A percentile compares a stretch with the other conserved stretches of the same genome.
Conservation (phyloP, 805 yeast genomes). For the Teunomyces barrocoloradensis region DNA sequence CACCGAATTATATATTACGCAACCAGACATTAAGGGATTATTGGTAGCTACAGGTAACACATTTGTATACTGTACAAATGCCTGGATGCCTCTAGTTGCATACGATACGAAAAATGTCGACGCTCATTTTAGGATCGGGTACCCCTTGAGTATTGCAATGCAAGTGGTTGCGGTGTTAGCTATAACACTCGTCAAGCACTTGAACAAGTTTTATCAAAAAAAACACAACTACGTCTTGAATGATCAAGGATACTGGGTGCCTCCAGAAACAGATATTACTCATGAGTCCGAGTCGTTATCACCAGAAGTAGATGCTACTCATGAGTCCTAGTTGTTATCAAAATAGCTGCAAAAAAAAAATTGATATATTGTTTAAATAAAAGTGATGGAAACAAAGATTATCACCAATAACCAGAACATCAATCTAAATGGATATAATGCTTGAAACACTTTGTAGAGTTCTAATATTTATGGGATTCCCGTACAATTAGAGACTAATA, state of each 20-base stretch:
- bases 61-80: conserved; percentile 1
- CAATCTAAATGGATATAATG: too few species aligned
- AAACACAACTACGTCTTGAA: conserved; percentile 1
- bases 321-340: neutral
- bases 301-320: neutral
- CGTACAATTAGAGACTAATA: neutral
- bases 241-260: neutral
- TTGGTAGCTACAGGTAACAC: conserved; percentile 4
- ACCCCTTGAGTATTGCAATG: conserved; percentile 2
- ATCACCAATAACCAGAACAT: too few species aligned
- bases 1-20: neutral
- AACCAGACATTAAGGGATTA: conserved; percentile 1
- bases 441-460: too few species aligned
- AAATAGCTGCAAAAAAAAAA: neutral
- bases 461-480: neutral
- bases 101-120: neutral
- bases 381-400: too few species aligned
- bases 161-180: conserved; percentile 3
- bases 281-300: neutral
- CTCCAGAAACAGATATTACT: neutral
- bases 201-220: neutral
- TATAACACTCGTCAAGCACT: neutral
- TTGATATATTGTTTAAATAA: too few species aligned
- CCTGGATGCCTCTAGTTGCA: conserved; percentile 3
- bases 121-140: conserved; percentile 3